Evolutionary conservation across 1,284 basidiomycete species (phyloP).

Genomic region (Phenoliferia sp.): DNA sequence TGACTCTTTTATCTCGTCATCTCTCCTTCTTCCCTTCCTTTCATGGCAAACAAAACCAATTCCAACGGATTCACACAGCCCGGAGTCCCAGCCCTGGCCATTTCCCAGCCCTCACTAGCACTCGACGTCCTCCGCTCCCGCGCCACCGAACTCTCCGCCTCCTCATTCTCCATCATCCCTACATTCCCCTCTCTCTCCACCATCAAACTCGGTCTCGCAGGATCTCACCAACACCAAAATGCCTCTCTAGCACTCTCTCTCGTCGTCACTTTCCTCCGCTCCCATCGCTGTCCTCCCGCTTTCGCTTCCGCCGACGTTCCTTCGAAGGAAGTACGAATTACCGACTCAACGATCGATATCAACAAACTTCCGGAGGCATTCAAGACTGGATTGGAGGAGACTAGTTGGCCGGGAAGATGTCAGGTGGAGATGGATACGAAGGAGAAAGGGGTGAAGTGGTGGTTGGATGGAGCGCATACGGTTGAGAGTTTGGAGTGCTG

Average conservation of each 20-base stretch:
- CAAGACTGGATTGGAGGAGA: conserved; percentile 58
- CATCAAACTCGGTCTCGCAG: conserved; percentile 74
- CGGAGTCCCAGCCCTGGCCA: conserved; percentile 78
- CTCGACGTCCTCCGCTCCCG: conserved; percentile 61
- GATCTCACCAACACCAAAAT: conserved; percentile 85
- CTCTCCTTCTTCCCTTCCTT: not conserved
- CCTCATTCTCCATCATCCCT: conserved; percentile 60
- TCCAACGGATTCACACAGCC: conserved; percentile 46
- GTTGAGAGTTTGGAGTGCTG: conserved; percentile 82
- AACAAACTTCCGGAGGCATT: conserved; percentile 53
- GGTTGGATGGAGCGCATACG: conserved; percentile 94
- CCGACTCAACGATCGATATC: conserved; percentile 12
- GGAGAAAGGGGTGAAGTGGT: conserved; percentile 62
- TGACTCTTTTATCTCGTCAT: not conserved
- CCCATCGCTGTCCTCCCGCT: conserved; percentile 36
- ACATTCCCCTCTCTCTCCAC: conserved; percentile 49
- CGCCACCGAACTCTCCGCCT: conserved; percentile 64
- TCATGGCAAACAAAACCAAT: not conserved
- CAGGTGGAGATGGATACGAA: conserved; percentile 65
- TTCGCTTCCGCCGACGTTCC: conserved; percentile 33
- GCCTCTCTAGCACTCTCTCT: conserved; percentile 81
- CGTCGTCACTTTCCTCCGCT: conserved; percentile 61
- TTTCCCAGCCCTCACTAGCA: conserved; percentile 67
- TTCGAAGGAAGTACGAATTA: not conserved
- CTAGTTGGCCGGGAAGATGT: conserved; percentile 95